These are phyloP conservation scores for Fraxinus quadrangulata DNA, from an alignment of 257 asterid species.

Conservation along the genomic window DNA sequence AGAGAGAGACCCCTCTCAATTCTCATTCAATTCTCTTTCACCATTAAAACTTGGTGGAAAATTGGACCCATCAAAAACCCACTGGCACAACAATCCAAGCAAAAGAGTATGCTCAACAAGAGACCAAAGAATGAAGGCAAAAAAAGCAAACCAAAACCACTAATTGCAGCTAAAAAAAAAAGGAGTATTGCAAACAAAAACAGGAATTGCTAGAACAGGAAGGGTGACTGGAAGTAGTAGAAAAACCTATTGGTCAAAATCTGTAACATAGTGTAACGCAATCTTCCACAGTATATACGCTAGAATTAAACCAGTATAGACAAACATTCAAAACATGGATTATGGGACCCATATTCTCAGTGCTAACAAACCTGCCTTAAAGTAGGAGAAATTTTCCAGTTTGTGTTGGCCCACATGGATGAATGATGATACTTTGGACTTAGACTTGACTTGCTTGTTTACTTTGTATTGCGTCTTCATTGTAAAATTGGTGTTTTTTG, in stretches of 20 bases:
- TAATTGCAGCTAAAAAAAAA: conserved; percentile 7
- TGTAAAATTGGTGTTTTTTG: neutral
- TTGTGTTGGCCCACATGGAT: conserved; percentile 6
- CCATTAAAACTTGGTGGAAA: conserved; percentile 45
- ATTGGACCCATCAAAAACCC: conserved; percentile 55
- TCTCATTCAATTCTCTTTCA: conserved; percentile 19
- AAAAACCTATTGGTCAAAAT: conserved; percentile 4
- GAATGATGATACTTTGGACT: neutral
- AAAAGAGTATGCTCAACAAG: conserved; percentile 36
- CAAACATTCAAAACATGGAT: conserved; percentile 19
- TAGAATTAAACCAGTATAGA: neutral
- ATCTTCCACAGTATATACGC: neutral
- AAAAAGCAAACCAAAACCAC: conserved; percentile 32
- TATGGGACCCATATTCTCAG: conserved; percentile 11
- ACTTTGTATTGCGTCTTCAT: neutral
- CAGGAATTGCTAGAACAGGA: neutral
- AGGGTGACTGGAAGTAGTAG: neutral
- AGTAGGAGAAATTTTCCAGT: conserved; percentile 24
- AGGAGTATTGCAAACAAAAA: neutral
- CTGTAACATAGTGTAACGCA: neutral
- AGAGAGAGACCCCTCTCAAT: conserved; percentile 32
- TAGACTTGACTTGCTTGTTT: neutral
- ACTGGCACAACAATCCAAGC: conserved; percentile 48
- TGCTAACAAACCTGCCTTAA: conserved; percentile 17
- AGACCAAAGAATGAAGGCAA: conserved; percentile 18